Conservation (phyloP, 2,329 filamentous ascomycete genomes). For the Thermochaetoides dissita region DNA sequence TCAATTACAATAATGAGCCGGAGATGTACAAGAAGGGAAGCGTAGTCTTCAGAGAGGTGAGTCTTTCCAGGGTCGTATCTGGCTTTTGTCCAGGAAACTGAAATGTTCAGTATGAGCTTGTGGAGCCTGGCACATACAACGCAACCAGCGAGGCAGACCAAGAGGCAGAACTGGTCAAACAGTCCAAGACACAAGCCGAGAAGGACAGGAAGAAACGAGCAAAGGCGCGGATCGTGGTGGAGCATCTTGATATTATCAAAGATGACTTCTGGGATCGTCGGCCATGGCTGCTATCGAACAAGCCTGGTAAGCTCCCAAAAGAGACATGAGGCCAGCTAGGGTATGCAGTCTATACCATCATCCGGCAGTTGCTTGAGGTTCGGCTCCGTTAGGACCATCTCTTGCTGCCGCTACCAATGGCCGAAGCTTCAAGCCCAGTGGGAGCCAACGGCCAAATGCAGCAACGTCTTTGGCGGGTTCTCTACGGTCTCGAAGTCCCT, state of each 20-base stretch:
- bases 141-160: slow-evolving; percentile 32
- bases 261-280: slow-evolving; percentile 84
- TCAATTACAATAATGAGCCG: slow-evolving; percentile 96
- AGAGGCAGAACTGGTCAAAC: slow-evolving; percentile 36
- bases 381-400: no score
- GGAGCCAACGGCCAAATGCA: no score
- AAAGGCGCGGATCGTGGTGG: slow-evolving; percentile 68
- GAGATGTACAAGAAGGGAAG: slow-evolving; percentile 91
- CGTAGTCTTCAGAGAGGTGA: slow-evolving; percentile 69
- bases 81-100: background rate
- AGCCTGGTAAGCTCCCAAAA: slow-evolving; percentile 56
- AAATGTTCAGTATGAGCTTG: slow-evolving; percentile 49
- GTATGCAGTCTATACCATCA: no score
- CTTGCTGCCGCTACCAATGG: no score
- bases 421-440: no score
- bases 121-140: slow-evolving; percentile 40
- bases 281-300: slow-evolving; percentile 70
- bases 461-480: no score
- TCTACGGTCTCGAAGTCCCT: no score
- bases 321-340: slow-evolving; percentile 23
- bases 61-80: slow-evolving; percentile 15
- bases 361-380: no score
- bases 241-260: slow-evolving; percentile 87
- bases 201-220: slow-evolving; percentile 67
- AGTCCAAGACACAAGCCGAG: slow-evolving; percentile 69